Percentiles rank a stretch among this genome's conserved stretches.
Conservation (phyloP, 306 rosid species). For the Cucumis hystrix region DNA sequence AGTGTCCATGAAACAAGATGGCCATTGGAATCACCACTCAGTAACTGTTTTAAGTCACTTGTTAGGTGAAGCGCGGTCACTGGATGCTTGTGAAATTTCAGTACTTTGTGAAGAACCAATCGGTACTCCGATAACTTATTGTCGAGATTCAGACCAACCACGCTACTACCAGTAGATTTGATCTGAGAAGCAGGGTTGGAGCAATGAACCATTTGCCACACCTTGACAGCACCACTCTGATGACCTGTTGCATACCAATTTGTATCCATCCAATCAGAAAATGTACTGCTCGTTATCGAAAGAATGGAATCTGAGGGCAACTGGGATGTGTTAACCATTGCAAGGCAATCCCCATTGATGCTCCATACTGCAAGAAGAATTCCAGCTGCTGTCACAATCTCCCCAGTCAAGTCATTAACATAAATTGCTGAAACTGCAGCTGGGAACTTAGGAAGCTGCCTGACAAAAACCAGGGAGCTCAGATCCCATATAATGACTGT, state of each 20-base stretch:
- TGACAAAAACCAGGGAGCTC: constrained; percentile 76
- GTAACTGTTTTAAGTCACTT: constrained; percentile 71
- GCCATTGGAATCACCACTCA: constrained; percentile 88
- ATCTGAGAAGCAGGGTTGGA: constrained; percentile 38
- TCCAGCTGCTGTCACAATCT: constrained; percentile 94
- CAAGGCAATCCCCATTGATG: constrained; percentile 91
- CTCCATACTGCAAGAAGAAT: constrained; percentile 92
- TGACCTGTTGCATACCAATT: constrained; percentile 98
- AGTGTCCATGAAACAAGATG: constrained; percentile 82
- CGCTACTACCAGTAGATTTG: constrained; percentile 37
- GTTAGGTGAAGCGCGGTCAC: constrained; percentile 79
- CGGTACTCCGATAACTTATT: constrained; percentile 57
- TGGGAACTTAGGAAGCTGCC: constrained; percentile 96
- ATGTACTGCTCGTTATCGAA: constrained; percentile 66
- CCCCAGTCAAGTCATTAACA: constrained; percentile 93
- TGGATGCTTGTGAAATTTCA: constrained; percentile 79
- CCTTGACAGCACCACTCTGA: constrained; percentile 98
- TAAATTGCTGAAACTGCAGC: constrained; percentile 68
- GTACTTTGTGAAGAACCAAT: constrained; percentile 65
- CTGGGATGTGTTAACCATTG: constrained; percentile 81
- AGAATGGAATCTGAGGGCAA: constrained; percentile 95
- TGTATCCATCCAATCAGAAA: constrained; percentile 87
- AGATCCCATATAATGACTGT: constrained; percentile 95
- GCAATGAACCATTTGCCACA: constrained; percentile 92
- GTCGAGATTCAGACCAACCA: constrained; percentile 36